Conservation (phyloP, 495 filamentous ascomycete species). For the Neurospora cerealis region DNA sequence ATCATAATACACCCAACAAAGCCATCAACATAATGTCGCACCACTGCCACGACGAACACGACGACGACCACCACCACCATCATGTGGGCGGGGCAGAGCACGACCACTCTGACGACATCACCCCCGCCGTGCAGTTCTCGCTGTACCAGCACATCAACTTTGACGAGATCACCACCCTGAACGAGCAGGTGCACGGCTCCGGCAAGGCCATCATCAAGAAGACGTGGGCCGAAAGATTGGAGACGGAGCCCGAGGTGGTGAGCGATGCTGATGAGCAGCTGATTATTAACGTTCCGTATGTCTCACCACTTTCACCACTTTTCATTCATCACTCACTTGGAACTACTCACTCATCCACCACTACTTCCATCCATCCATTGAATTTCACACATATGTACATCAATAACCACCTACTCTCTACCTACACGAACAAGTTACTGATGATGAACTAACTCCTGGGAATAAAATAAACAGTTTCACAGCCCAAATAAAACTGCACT, state of each 20-base stretch:
- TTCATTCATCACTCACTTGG: not conserved
- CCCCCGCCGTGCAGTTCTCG: conserved; percentile 75
- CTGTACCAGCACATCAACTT: conserved; percentile 90
- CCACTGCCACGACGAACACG: conserved; percentile 23
- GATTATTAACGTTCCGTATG: conserved; percentile 85
- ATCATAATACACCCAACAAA: not conserved
- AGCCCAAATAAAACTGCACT: conserved; percentile 84
- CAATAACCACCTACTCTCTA: not conserved
- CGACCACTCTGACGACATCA: conserved; percentile 84
- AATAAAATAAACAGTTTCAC: conserved; percentile 57
- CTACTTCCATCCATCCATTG: conserved; percentile 12
- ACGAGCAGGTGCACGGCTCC: conserved; percentile 59
- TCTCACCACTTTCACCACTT: conserved; percentile 8
- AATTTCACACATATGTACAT: not conserved
- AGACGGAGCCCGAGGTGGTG: conserved; percentile 58
- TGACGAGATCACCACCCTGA: conserved; percentile 72
- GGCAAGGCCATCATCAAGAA: conserved; percentile 76
- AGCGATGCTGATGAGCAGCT: conserved; percentile 90
- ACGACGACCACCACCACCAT: conserved; percentile 18
- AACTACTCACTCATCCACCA: not conserved
- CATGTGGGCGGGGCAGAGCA: conserved; percentile 36
- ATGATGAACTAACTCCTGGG: too few relatives aligned
- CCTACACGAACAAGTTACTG: too few relatives aligned
- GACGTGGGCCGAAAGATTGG: conserved; percentile 73
- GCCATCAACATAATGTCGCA: conserved; percentile 29